Conservation (phyloP, 2,329 filamentous ascomycete genomes). For the Xylaria sp. region DNA sequence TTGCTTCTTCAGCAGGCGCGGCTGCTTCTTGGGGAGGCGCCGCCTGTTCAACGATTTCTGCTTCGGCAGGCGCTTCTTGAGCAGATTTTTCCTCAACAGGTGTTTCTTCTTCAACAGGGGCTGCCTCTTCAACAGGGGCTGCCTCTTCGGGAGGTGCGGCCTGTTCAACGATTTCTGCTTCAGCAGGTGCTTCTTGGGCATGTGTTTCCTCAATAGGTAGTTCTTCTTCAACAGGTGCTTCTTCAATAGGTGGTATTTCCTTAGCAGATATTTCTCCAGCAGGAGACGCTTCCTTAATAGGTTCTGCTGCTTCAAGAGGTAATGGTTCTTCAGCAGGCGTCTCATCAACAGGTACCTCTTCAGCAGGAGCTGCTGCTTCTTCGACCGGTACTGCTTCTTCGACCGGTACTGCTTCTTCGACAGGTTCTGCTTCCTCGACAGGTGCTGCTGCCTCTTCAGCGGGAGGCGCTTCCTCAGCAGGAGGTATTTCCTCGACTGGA, state of each 20-base stretch:
- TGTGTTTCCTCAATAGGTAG: background rate
- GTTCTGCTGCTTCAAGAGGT: background rate
- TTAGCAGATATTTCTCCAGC: slow-evolving; percentile 5
- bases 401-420: background rate
- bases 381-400: background rate
- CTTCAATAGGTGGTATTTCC: slow-evolving; percentile 1
- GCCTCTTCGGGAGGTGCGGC: too few relatives aligned
- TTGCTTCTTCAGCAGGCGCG: background rate
- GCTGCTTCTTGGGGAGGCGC: background rate
- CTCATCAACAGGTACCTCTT: slow-evolving; percentile 14
- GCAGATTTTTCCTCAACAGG: too few relatives aligned
- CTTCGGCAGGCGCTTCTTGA: too few relatives aligned
- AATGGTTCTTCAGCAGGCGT: background rate
- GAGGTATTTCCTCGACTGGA: background rate
- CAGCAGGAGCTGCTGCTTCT: background rate
- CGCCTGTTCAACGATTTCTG: too few relatives aligned
- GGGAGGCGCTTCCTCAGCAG: slow-evolving; percentile 2
- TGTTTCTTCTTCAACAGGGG: too few relatives aligned
- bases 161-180: background rate
- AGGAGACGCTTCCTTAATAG: slow-evolving; percentile 13
- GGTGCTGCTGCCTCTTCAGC: background rate
- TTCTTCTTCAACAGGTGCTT: background rate
- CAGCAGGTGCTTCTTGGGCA: slow-evolving; percentile 8
- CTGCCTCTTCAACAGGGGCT: too few relatives aligned
- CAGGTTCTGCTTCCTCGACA: slow-evolving; percentile 7